These are phyloP conservation scores for Aaosphaeria arxii DNA, from an alignment of 2,329 filamentous ascomycete genomes.

Conservation along the genomic window DNA sequence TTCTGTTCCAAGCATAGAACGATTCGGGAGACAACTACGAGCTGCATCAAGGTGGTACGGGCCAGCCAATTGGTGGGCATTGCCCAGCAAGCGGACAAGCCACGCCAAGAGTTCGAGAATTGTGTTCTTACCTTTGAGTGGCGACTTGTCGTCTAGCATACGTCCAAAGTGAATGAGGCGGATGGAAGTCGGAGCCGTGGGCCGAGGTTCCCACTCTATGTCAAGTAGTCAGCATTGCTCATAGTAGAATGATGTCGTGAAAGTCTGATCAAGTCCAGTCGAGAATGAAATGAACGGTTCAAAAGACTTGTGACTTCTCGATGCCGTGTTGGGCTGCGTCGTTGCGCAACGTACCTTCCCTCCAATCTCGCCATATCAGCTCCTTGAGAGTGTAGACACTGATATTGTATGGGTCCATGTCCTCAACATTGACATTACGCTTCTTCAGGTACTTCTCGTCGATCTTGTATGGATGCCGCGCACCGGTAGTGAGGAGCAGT, in stretches of 20 bases:
- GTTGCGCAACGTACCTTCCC: constrained; percentile 54
- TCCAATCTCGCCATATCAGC: constrained; percentile 89
- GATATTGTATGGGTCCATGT: constrained; percentile 79
- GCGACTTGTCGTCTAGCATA: constrained; percentile 82
- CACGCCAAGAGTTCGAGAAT: constrained; percentile 19
- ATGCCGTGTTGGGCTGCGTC: too few species aligned
- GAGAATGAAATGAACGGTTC: too few species aligned
- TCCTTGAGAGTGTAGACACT: constrained; percentile 94
- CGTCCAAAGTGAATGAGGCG: constrained; percentile 89
- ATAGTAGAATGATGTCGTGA: neutral
- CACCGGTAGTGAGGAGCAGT: constrained; percentile 76
- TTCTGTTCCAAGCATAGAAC: too few species aligned
- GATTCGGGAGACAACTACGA: too few species aligned
- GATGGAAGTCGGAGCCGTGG: constrained; percentile 84
- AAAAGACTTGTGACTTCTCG: too few species aligned
- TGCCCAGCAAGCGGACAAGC: constrained; percentile 16
- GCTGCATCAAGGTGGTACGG: neutral
- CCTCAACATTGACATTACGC: constrained; percentile 73
- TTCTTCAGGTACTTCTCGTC: constrained; percentile 82
- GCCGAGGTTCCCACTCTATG: constrained; percentile 79
- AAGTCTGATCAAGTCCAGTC: neutral
- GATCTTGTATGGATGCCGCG: constrained; percentile 84
- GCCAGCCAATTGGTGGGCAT: constrained; percentile 7
- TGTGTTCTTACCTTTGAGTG: constrained; percentile 67
- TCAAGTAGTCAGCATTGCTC: constrained; percentile 17